Conservation (phyloP, 2,329 filamentous ascomycete species). For the Colletotrichum gigasporum region DNA sequence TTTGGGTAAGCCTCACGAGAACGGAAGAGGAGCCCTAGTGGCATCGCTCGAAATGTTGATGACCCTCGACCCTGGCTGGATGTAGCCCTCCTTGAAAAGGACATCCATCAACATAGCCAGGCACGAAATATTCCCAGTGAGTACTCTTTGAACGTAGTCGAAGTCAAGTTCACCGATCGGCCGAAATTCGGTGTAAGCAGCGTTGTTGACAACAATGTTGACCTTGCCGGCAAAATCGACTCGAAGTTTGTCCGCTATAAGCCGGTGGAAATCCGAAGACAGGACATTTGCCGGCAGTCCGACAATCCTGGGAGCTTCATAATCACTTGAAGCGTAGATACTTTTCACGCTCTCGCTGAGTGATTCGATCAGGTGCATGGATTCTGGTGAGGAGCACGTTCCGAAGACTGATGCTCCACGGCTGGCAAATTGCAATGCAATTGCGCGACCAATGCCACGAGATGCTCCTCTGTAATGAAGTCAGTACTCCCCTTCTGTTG, state of each 20-base stretch:
- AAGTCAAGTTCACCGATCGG: conserved; percentile 40
- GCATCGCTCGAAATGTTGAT: conserved; percentile 42
- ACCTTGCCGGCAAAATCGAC: conserved; percentile 37
- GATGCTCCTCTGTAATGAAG: conserved; percentile 61
- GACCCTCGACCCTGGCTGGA: conserved; percentile 44
- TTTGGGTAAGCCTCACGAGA: neutral
- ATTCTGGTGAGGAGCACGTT: conserved; percentile 36
- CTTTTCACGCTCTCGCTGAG: neutral
- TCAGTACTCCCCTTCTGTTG: neutral
- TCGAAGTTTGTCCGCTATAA: conserved; percentile 38
- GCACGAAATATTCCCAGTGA: conserved; percentile 46
- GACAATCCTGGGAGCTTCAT: conserved; percentile 34
- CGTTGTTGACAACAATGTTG: conserved; percentile 46
- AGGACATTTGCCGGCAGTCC: conserved; percentile 43
- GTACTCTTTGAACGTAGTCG: conserved; percentile 40
- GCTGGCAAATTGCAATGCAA: conserved; percentile 38
- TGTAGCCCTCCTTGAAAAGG: conserved; percentile 40
- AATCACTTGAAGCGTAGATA: neutral
- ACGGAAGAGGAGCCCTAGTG: neutral
- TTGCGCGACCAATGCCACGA: conserved; percentile 49
- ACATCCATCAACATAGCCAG: conserved; percentile 47
- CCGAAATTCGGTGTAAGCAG: conserved; percentile 37
- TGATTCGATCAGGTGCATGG: neutral
- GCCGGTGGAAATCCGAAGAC: conserved; percentile 36
- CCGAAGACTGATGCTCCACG: conserved; percentile 43